These are phyloP conservation scores for Garcileccinum viscosum DNA, from an alignment of 1,284 basidiomycete genomes.

Conservation along the genomic window DNA sequence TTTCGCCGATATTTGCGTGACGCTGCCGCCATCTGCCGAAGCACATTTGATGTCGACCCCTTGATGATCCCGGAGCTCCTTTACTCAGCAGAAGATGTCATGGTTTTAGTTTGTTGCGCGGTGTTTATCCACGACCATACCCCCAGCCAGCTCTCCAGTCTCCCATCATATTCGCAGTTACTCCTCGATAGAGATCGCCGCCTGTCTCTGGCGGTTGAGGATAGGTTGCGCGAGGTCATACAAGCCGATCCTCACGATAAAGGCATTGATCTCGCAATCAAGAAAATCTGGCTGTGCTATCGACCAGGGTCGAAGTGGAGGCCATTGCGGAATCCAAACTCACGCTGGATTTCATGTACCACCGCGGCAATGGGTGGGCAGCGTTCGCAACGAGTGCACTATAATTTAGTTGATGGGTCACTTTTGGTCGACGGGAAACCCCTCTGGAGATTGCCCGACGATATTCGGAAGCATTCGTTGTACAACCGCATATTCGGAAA, in stretches of 20 bases:
- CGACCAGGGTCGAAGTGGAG: slow-evolving; percentile 41
- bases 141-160: slow-evolving; percentile 12
- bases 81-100: slow-evolving; percentile 33
- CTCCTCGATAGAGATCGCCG: slow-evolving; percentile 37
- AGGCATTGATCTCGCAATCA: slow-evolving; percentile 45
- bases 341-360: slow-evolving; percentile 46
- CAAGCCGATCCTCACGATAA: neutral
- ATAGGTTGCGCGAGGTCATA: slow-evolving; percentile 9
- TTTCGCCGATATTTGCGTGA: slow-evolving; percentile 39
- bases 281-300: slow-evolving; percentile 45
- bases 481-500: slow-evolving; percentile 42
- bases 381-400: slow-evolving; percentile 38
- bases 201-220: slow-evolving; percentile 30
- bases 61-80: slow-evolving; percentile 28
- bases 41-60: slow-evolving; percentile 46
- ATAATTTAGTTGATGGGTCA: slow-evolving; percentile 48
- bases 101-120: slow-evolving; percentile 42
- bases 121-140: slow-evolving; percentile 42
- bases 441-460: slow-evolving; percentile 44
- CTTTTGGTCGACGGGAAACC: slow-evolving; percentile 50
- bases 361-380: slow-evolving; percentile 19
- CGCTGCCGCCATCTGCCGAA: slow-evolving; percentile 45
- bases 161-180: slow-evolving; percentile 16
- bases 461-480: slow-evolving; percentile 39
- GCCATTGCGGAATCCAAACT: slow-evolving; percentile 29